Percentiles rank a stretch among this genome's conserved stretches.
Evolutionary conservation across 768 basidiomycete genomes (phyloP).

Genomic region (Ramaria rubella): DNA sequence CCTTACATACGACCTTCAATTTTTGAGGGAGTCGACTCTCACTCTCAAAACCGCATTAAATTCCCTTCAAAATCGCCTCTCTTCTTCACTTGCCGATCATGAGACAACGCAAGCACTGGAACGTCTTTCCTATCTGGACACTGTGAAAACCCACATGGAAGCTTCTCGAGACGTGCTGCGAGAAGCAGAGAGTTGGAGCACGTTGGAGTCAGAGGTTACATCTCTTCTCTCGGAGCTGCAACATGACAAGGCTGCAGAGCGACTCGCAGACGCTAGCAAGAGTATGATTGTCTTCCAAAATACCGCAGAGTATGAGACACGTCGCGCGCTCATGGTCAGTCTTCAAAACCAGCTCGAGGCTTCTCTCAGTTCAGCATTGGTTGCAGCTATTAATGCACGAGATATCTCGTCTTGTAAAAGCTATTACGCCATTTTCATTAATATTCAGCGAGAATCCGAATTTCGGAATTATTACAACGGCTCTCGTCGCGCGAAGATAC

Average conservation of each 20-base stretch:
- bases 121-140: conserved; percentile 73
- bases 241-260: conserved; percentile 86
- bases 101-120: conserved; percentile 65
- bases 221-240: conserved; percentile 65
- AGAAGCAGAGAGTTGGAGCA: conserved; percentile 96
- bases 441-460: conserved; percentile 88
- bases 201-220: conserved; percentile 88
- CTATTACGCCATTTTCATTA: conserved; percentile 81
- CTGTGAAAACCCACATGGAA: conserved; percentile 81
- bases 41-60: conserved; percentile 63
- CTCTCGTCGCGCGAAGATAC: conserved; percentile 58
- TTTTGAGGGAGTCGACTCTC: conserved; percentile 88
- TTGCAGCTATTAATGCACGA: conserved; percentile 74
- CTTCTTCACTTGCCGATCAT: conserved; percentile 32
- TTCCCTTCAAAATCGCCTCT: conserved; percentile 51
- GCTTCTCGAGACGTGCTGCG: conserved; percentile 80
- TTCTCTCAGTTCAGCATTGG: conserved; percentile 81
- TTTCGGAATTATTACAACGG: conserved; percentile 94
- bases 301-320: conserved; percentile 82
- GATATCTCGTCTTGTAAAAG: conserved; percentile 68
- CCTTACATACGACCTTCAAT: conserved; percentile 91
- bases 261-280: conserved; percentile 82
- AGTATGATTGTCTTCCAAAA: conserved; percentile 92
- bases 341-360: conserved; percentile 96
- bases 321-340: conserved; percentile 80